Base-by-base conservation (phyloP, 2,329 filamentous ascomycete species). In the Cadophora gregata region DNA sequence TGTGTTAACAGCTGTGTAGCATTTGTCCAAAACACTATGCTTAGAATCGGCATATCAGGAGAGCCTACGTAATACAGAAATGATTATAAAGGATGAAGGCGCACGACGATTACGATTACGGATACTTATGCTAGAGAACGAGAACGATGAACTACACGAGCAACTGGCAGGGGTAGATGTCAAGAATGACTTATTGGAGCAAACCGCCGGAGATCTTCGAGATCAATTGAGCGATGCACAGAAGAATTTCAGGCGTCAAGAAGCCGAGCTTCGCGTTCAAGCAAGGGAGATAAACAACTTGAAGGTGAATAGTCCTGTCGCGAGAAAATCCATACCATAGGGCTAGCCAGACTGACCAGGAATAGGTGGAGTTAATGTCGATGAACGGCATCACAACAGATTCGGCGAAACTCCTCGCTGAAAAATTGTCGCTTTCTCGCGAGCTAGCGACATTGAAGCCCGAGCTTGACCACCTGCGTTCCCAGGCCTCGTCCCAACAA, bases 61-160 rank as follows among this genome's bases (percentile, higher is more conserved):
- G 67, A 86, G 85, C 70, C 79, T 86, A 63, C 88, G 90, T 72
- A 83, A 88, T 63, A 85, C 90, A 42, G 86, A 92, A 62, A 81
- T 90, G 12, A 83, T 96, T 64, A 81, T 87, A 71, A 91, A 92
- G 74, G 88, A 93, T 70, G 94, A 98, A 77, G 87, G 90, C 67
- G 83, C 87, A 47, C 88, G 94, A 58, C 85, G 89, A 70, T 79
- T 93, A 62, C 88, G 88, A 71, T 83, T 95, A 68, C 86, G 89
- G 69, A 83, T 89, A 63, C 80, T 94, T 63, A 79, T 93, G n/a
- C 81, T 92, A n/a, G 84, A 89, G 69, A 88, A 94, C 70, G 90
- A 96, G 69, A 92, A 90, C 70, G 86, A 89, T 58, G 83, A 86
- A 10, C 79, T 97, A 31, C 86, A 87, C 70, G 85, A 88, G 53